Conservation (phyloP, 495 filamentous ascomycete genomes). For the Neurospora cerealis region DNA sequence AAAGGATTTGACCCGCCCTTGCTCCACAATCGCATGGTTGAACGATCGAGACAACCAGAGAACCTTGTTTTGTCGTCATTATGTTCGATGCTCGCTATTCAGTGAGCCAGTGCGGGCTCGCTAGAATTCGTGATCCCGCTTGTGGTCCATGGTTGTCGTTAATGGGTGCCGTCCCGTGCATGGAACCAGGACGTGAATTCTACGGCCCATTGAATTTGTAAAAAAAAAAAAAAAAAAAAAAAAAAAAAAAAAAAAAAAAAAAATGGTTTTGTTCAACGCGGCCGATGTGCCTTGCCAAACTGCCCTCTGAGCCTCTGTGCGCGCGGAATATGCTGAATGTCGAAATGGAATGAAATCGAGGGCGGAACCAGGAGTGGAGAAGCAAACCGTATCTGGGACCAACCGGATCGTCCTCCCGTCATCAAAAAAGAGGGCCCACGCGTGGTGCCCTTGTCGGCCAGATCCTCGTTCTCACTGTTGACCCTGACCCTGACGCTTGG, state of each 20-base stretch:
- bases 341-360: background rate
- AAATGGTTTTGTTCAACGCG: background rate
- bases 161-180: background rate
- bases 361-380: background rate
- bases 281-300: background rate
- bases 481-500: background rate
- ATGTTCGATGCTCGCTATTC: background rate
- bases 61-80: background rate
- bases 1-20: background rate
- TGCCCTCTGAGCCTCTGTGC: background rate
- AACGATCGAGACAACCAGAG: background rate
- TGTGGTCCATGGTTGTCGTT: background rate
- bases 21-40: background rate
- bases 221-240: too few relatives aligned
- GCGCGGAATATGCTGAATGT: background rate
- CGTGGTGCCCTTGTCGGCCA: background rate
- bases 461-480: background rate
- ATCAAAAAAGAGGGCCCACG: background rate
- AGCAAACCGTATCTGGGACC: background rate
- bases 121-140: background rate
- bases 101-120: background rate
- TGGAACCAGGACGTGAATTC: background rate
- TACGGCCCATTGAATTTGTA: background rate
- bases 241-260: too few relatives aligned
- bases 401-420: background rate